Base-by-base conservation (phyloP, 2,329 filamentous ascomycete genomes). In the Ceratocystis cacaofunesta region DNA sequence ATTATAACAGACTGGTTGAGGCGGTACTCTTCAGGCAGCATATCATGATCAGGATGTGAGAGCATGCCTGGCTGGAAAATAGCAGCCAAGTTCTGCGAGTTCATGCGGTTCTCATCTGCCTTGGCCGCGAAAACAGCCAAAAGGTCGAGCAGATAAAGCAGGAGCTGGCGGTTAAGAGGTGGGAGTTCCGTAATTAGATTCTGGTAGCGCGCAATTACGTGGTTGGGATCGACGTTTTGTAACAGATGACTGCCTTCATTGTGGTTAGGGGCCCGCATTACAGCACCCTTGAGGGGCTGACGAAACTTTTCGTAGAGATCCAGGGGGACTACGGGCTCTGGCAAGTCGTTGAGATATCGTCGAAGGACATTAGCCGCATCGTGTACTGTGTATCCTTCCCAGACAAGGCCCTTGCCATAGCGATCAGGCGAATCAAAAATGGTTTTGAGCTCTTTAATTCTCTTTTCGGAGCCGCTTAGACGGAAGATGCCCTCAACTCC, bases 21-120 rank as follows among this genome's bases (percentile, higher is more conserved):
- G 41, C 90, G 86, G 74, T 99, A 99, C 72, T 97, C 92, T 66
- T 89, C 84, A 0, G 94, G 94, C 0, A 90, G 87, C 92, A 99
- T 97, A 72, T 95, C 92, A 74, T 99, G 94, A 67, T 84, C 80
- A 0, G 94, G 94, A 74, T 99, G 94, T 1, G 92, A 96, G 15
- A 99, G 82, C 77, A 99, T 89, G 65, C 94, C 94, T 0, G 94
- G 94, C 74, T 99, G 94, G 74, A 99, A 99, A 72, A 99, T 99
- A 66, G 94, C 92, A 8, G 94, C 90, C 58, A 99, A 78, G 73
- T 99, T 99, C 71, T 89, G 86, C 3, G 92, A 92, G 15, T 88
- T 95, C 92, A 99, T 99, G 70, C 94, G 88, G 75, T 99, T 99
- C 72, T 95, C 83, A 70, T 97, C 92, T 0, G 92, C 89, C 76